Conservation (phyloP, 495 filamentous ascomycete species). For the Daldinia loculata region DNA sequence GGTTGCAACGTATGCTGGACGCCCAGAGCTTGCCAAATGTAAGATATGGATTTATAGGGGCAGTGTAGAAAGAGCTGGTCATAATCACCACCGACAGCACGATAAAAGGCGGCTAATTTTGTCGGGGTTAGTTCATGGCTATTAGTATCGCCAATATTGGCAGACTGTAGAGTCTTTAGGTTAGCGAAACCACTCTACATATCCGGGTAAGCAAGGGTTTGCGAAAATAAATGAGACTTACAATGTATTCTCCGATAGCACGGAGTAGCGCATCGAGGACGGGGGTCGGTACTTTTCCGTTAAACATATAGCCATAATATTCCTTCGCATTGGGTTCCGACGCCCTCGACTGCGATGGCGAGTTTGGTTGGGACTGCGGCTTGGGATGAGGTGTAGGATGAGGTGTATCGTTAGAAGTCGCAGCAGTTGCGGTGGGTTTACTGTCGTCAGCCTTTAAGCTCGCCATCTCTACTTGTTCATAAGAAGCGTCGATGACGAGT, state of each 20-base stretch:
- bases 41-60: conserved; percentile 77
- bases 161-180: conserved; percentile 52
- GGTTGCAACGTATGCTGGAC: conserved; percentile 84
- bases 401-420: conserved; percentile 26
- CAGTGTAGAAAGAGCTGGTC: conserved; percentile 85
- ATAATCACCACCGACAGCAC: conserved; percentile 86
- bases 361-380: conserved; percentile 20
- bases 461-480: conserved; percentile 36
- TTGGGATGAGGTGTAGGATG: conserved; percentile 21
- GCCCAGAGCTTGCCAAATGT: conserved; percentile 90
- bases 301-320: conserved; percentile 88
- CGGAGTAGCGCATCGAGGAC: conserved; percentile 79
- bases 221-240: conserved; percentile 55
- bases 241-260: conserved; percentile 82
- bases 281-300: conserved; percentile 76
- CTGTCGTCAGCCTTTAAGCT: conserved; percentile 27
- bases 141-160: conserved; percentile 71
- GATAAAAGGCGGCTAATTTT: conserved; percentile 90
- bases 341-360: conserved; percentile 16
- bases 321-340: conserved; percentile 41
- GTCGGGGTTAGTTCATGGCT: conserved; percentile 74
- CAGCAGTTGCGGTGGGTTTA: conserved; percentile 26
- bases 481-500: conserved; percentile 3
- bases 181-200: conserved; percentile 15
- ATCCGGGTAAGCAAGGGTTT: background rate